phyloP scores from a whole-genome alignment of 768 basidiomycete species.

The Rubroboletus pulcherrimus region DNA sequence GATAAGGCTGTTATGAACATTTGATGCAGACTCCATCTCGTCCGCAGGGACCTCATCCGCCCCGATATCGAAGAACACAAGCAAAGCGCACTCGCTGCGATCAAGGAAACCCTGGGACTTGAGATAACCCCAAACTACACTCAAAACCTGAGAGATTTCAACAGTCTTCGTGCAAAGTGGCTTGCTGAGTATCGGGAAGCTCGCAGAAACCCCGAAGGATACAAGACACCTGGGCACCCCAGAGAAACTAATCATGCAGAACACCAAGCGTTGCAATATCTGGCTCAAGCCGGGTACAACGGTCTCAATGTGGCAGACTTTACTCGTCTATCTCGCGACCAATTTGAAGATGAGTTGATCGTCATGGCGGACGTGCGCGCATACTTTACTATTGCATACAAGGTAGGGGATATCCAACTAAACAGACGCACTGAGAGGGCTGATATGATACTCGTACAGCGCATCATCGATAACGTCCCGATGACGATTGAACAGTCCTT shows the following conservation, averaged over 20 bases:
- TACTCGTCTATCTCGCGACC: constrained; percentile 22
- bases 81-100: constrained; percentile 14
- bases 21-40: not conserved
- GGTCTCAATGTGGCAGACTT: constrained; percentile 24
- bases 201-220: not conserved
- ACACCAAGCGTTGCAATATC: constrained; percentile 17
- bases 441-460: constrained; percentile 30
- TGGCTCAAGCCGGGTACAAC: constrained; percentile 32
- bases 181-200: constrained; percentile 20
- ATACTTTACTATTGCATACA: constrained; percentile 53
- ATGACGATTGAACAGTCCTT: constrained; percentile 45
- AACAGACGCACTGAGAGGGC: not conserved
- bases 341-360: constrained; percentile 40
- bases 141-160: constrained; percentile 27
- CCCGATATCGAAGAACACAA: constrained; percentile 30
- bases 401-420: constrained; percentile 34
- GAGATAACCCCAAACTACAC: constrained; percentile 42
- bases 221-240: not conserved
- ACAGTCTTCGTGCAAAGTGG: constrained; percentile 24
- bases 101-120: constrained; percentile 35
- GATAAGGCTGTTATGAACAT: not conserved
- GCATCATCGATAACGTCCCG: constrained; percentile 53
- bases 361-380: constrained; percentile 55
- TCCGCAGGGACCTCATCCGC: constrained; percentile 26
- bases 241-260: not conserved